phyloP scores from a whole-genome alignment of 352 stramenopile species.

The Globisporangium recalcitrans region DNA sequence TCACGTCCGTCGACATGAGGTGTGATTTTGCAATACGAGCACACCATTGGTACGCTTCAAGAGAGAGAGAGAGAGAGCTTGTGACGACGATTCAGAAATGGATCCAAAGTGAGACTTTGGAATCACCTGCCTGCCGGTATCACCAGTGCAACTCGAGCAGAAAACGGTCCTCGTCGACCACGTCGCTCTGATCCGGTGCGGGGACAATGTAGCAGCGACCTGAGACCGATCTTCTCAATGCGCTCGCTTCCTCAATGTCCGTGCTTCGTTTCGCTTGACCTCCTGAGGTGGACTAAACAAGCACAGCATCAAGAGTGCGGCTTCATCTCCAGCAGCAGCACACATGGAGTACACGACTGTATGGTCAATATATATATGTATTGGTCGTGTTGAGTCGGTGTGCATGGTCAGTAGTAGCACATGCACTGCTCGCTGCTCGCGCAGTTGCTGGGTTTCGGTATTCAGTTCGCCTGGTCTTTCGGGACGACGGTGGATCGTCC shows the following conservation, averaged over 20 bases:
- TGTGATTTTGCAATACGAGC: neutral
- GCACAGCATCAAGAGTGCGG: neutral
- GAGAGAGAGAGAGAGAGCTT: too few species aligned
- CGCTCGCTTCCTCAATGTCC: too few species aligned
- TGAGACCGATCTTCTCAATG: too few species aligned
- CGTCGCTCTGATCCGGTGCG: neutral
- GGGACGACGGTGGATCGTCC: constrained; percentile 29
- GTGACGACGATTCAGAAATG: constrained; percentile 1
- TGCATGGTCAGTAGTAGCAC: neutral
- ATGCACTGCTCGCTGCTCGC: too few species aligned
- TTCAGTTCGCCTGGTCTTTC: constrained; percentile 14
- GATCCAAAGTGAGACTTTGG: too few species aligned
- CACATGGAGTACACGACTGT: too few species aligned
- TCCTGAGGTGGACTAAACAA: too few species aligned
- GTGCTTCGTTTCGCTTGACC: too few species aligned
- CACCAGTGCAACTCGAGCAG: too few species aligned
- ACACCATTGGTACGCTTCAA: too few species aligned
- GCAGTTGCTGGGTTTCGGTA: neutral
- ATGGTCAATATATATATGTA: constrained; percentile 8
- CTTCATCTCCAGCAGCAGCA: neutral
- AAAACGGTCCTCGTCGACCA: neutral
- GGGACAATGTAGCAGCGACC: neutral
- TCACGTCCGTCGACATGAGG: constrained; percentile 70
- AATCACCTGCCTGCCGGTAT: too few species aligned
- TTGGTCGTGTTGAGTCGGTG: neutral